A percentile compares a stretch with the other conserved stretches of the same genome.
These are phyloP conservation scores for Globisporangium abappressorium DNA, from an alignment of 352 stramenopile species.

Conservation along the genomic window DNA sequence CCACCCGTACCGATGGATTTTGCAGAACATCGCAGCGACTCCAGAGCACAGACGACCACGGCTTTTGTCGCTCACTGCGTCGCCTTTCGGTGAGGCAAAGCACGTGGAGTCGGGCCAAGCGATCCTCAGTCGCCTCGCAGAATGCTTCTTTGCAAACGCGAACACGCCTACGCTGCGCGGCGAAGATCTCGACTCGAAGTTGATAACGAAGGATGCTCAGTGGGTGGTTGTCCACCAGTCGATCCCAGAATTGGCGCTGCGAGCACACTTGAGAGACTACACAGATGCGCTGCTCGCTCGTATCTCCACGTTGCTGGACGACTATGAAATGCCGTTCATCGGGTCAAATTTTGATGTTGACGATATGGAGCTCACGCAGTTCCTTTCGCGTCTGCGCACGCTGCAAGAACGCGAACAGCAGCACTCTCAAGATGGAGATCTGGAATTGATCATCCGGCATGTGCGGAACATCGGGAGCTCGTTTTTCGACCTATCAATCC, in stretches of 20 bases:
- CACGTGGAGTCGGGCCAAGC: constrained; percentile 30
- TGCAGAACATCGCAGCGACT: constrained; percentile 37
- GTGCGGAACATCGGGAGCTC: constrained; percentile 40
- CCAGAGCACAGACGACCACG: constrained; percentile 31
- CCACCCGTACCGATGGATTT: constrained; percentile 59
- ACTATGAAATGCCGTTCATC: constrained; percentile 37
- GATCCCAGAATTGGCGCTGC: constrained; percentile 31
- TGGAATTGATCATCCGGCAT: constrained; percentile 47
- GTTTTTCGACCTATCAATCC: constrained; percentile 51
- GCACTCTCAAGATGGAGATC: constrained; percentile 19
- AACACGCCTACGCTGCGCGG: constrained; percentile 62
- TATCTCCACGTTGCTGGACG: constrained; percentile 25
- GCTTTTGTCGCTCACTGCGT: constrained; percentile 66
- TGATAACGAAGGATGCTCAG: constrained; percentile 57
- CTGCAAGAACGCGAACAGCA: constrained; percentile 13
- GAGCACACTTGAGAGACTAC: constrained; percentile 40
- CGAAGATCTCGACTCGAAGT: constrained; percentile 38
- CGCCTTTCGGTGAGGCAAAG: constrained; percentile 62
- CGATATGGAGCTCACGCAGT: constrained; percentile 50
- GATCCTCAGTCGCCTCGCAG: constrained; percentile 36
- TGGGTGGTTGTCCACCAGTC: constrained; percentile 53
- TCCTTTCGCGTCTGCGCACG: constrained; percentile 41
- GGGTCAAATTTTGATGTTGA: constrained; percentile 44
- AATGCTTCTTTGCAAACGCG: constrained; percentile 45
- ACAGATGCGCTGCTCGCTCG: constrained; percentile 37